Percentiles rank a stretch among this genome's conserved stretches.
phyloP scores from a whole-genome alignment of 164 flowering plant genomes.

The Umbilicus rupestris region DNA sequence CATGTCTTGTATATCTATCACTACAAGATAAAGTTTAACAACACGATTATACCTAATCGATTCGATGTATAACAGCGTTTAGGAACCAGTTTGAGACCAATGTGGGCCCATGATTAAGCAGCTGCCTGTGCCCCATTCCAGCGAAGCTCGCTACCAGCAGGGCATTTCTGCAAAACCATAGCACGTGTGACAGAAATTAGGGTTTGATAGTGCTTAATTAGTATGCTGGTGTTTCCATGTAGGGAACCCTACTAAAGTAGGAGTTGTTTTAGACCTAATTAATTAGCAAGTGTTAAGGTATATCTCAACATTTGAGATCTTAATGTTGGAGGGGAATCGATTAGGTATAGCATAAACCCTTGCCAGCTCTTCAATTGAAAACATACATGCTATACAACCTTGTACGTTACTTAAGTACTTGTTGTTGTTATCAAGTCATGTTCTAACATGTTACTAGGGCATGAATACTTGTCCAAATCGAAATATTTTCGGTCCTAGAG shows the following conservation, averaged over 20 bases:
- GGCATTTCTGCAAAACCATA: not conserved
- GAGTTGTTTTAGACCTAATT: not conserved
- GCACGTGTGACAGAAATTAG: not conserved
- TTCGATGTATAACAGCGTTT: not conserved
- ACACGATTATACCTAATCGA: slow-evolving; percentile 3
- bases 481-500: no score
- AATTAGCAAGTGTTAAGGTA: not conserved
- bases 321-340: slow-evolving; percentile 38
- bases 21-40: not conserved
- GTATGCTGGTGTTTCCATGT: not conserved
- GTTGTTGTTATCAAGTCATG: slow-evolving; percentile 5
- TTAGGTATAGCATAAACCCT: no score
- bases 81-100: not conserved
- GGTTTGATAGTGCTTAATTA: not conserved
- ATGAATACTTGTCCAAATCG: not conserved
- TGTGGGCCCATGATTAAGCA: not conserved
- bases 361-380: not conserved
- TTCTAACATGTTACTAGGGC: slow-evolving; percentile 14
- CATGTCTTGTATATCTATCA: not conserved
- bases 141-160: not conserved
- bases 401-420: not conserved
- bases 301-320: slow-evolving; percentile 11
- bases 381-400: not conserved
- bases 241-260: not conserved
- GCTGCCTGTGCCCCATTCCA: not conserved